Conservation (phyloP, 805 yeast genomes). For the Ogataea minuta region DNA sequence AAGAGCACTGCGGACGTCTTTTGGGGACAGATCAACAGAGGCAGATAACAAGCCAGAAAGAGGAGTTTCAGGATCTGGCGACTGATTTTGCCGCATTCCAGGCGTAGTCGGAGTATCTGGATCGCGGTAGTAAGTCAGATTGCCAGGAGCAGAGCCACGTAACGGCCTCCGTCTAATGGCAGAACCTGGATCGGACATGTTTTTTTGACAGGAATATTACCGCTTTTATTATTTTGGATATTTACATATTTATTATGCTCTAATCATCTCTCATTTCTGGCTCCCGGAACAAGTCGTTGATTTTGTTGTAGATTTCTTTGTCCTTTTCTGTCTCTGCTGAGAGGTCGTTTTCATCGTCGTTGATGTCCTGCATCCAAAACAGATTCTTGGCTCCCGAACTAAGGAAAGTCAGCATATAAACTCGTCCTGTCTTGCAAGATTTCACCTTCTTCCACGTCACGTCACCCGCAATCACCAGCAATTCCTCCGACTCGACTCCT, state of each 20-base stretch:
- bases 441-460: conserved; percentile 70
- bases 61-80: conserved; percentile 7
- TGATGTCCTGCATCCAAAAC: conserved; percentile 76
- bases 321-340: conserved; percentile 60
- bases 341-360: conserved; percentile 61
- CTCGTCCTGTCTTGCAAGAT: conserved; percentile 75
- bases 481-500: conserved; percentile 51
- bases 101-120: conserved; percentile 3
- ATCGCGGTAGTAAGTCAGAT: conserved; percentile 19
- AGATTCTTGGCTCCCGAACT: conserved; percentile 42
- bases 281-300: conserved; percentile 49
- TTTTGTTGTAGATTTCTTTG: conserved; percentile 43
- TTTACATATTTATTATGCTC: too few species aligned
- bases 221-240: neutral
- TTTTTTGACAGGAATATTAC: conserved; percentile 1
- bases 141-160: conserved; percentile 25
- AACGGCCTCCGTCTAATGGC: conserved; percentile 15
- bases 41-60: conserved; percentile 8
- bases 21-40: conserved; percentile 14
- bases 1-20: conserved; percentile 5
- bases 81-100: neutral
- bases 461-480: conserved; percentile 81
- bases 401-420: conserved; percentile 41
- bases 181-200: conserved; percentile 18
- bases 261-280: neutral